phyloP scores from a whole-genome alignment of 2,329 filamentous ascomycete species.

The Colletotrichum incanum region DNA sequence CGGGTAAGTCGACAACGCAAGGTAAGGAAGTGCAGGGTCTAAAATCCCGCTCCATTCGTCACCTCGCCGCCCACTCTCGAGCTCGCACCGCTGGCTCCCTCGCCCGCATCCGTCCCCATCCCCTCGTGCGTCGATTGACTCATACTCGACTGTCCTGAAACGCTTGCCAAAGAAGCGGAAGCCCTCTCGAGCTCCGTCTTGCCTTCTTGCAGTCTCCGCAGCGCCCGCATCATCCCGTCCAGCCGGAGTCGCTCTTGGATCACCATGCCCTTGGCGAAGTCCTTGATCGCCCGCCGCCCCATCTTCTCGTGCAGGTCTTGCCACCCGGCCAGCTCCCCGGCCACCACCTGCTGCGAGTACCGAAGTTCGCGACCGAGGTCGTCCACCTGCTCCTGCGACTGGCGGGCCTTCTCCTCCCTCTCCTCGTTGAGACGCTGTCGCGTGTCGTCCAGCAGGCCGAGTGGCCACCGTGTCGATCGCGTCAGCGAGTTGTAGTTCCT shows the following conservation, averaged over 20 bases:
- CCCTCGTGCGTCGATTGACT: slow-evolving; percentile 39
- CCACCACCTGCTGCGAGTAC: slow-evolving; percentile 95
- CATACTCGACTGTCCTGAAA: slow-evolving; percentile 39
- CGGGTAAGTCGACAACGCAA: slow-evolving; percentile 5
- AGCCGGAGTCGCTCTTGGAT: slow-evolving; percentile 85
- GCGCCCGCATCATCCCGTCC: slow-evolving; percentile 84
- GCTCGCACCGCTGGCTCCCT: slow-evolving; percentile 33
- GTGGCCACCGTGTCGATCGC: slow-evolving; percentile 84
- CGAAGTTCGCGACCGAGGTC: slow-evolving; percentile 85
- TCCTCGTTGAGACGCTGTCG: slow-evolving; percentile 87
- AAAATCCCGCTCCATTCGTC: slow-evolving; percentile 35
- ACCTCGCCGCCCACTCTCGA: slow-evolving; percentile 25
- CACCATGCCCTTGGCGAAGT: slow-evolving; percentile 84
- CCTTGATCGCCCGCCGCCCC: slow-evolving; percentile 80
- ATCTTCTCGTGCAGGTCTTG: slow-evolving; percentile 88
- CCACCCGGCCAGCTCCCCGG: slow-evolving; percentile 92
- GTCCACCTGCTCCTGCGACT: slow-evolving; percentile 79
- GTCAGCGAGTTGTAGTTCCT: slow-evolving; percentile 82
- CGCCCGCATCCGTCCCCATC: slow-evolving; percentile 32
- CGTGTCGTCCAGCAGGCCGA: slow-evolving; percentile 89
- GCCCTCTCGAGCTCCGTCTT: slow-evolving; percentile 39
- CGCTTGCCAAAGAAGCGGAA: slow-evolving; percentile 15
- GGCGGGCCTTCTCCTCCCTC: slow-evolving; percentile 83
- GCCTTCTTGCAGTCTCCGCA: slow-evolving; percentile 72
- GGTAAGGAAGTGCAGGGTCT: slow-evolving; percentile 11